These are phyloP conservation scores for Lecanicillium sp. DNA, from an alignment of 2,329 filamentous ascomycete genomes.

Conservation along the genomic window DNA sequence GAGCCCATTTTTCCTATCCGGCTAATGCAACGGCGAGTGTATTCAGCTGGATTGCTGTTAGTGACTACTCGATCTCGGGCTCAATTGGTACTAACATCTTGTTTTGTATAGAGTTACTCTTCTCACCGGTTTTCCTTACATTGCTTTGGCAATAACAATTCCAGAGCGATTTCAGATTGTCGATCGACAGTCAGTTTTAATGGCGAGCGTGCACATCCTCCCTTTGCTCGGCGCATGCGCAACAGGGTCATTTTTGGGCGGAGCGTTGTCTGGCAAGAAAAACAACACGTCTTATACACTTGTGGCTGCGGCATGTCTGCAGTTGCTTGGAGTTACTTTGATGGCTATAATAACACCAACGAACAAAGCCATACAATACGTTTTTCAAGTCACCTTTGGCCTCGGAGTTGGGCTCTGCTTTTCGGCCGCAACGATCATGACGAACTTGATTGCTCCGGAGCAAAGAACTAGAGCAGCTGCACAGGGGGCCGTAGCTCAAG, in stretches of 20 bases:
- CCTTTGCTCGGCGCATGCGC: conserved; percentile 53
- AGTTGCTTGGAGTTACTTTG: conserved; percentile 46
- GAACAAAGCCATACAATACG: conserved; percentile 40
- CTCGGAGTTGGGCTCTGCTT: conserved; percentile 54
- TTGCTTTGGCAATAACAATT: conserved; percentile 51
- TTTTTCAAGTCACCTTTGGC: conserved; percentile 51
- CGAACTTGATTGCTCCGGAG: conserved; percentile 44
- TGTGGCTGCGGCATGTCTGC: conserved; percentile 42
- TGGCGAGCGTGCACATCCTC: conserved; percentile 51
- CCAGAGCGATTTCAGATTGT: conserved; percentile 57
- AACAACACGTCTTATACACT: conserved; percentile 50
- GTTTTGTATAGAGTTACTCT: conserved; percentile 48
- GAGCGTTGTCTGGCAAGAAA: conserved; percentile 44
- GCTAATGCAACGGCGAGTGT: conserved; percentile 43
- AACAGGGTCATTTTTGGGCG: conserved; percentile 49
- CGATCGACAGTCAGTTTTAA: conserved; percentile 45
- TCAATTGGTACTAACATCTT: too few species aligned
- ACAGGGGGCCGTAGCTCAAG: conserved; percentile 54
- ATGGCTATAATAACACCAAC: conserved; percentile 38
- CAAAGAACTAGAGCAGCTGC: conserved; percentile 48
- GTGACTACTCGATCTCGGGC: conserved; percentile 17
- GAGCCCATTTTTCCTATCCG: conserved; percentile 51
- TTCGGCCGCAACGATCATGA: conserved; percentile 52
- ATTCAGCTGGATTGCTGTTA: conserved; percentile 45
- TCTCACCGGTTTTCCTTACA: conserved; percentile 51